Conservation (phyloP, 345 rosid species). For the Excoecaria agallocha region DNA sequence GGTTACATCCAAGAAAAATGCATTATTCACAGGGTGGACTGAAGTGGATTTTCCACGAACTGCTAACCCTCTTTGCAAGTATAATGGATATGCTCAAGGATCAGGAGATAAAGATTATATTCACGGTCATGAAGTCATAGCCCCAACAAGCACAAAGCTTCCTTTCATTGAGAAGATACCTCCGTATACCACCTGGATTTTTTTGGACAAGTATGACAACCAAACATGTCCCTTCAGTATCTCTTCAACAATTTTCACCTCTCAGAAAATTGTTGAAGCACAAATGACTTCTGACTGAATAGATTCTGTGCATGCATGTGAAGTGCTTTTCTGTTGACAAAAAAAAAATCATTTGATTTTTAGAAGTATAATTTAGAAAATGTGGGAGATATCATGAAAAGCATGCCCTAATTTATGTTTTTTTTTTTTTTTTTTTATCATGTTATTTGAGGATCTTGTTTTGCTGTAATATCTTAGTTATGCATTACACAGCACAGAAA, state of each 20-base stretch:
- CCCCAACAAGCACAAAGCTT: constrained; percentile 47
- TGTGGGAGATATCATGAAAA: constrained; percentile 4
- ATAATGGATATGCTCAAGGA: constrained; percentile 52
- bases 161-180: constrained; percentile 71
- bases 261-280: too few relatives aligned
- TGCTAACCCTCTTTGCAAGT: constrained; percentile 53
- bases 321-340: not conserved
- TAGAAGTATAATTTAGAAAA: not conserved
- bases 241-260: too few relatives aligned
- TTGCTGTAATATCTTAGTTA: constrained; percentile 39
- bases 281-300: not conserved
- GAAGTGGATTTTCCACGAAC: constrained; percentile 46
- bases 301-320: constrained; percentile 7
- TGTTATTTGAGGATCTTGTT: constrained; percentile 17
- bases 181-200: constrained; percentile 92
- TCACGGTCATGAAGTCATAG: constrained; percentile 57
- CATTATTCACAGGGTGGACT: constrained; percentile 24
- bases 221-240: too few relatives aligned
- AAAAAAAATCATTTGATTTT: not conserved
- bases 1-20: constrained; percentile 43
- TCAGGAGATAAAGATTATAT: constrained; percentile 65
- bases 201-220: constrained; percentile 72
- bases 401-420: constrained; percentile 3
- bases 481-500: constrained; percentile 64
- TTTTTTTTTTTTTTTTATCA: constrained; percentile 2